Conservation (phyloP, 2,329 filamentous ascomycete genomes). For the Alternaria burnsii region DNA sequence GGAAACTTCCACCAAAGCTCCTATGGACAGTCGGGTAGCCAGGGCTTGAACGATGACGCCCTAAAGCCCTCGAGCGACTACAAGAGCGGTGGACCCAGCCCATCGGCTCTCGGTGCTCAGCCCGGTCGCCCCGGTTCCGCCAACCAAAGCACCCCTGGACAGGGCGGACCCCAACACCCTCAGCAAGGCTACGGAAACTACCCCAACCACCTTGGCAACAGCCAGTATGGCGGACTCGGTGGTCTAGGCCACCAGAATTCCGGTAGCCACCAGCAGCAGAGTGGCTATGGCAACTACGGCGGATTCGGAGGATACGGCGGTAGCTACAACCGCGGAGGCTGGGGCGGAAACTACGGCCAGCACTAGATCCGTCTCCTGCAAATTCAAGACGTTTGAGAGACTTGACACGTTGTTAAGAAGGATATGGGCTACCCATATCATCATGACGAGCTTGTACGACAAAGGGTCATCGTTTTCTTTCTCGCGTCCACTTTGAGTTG, state of each 20-base stretch:
- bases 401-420: slow-evolving; percentile 11
- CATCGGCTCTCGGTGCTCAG: slow-evolving; percentile 64
- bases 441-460: slow-evolving; percentile 30
- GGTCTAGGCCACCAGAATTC: slow-evolving; percentile 60
- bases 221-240: slow-evolving; percentile 63
- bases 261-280: slow-evolving; percentile 54
- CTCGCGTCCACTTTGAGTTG: slow-evolving; percentile 26
- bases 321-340: slow-evolving; percentile 56
- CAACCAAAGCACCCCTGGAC: slow-evolving; percentile 65
- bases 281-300: slow-evolving; percentile 55
- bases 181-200: slow-evolving; percentile 67
- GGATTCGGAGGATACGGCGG: slow-evolving; percentile 54
- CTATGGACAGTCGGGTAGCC: slow-evolving; percentile 58
- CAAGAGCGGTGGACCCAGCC: slow-evolving; percentile 66
- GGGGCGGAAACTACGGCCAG: slow-evolving; percentile 59
- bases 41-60: slow-evolving; percentile 60
- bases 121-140: slow-evolving; percentile 70
- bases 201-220: slow-evolving; percentile 59
- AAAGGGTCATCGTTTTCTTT: slow-evolving; percentile 33
- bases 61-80: slow-evolving; percentile 66
- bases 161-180: slow-evolving; percentile 62
- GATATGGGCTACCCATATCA: slow-evolving; percentile 38
- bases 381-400: slow-evolving; percentile 10
- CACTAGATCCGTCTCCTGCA: slow-evolving; percentile 35
- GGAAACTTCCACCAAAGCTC: slow-evolving; percentile 63